Evolutionary conservation across 164 flowering plant species (phyloP).

Genomic region (Sedum album): DNA sequence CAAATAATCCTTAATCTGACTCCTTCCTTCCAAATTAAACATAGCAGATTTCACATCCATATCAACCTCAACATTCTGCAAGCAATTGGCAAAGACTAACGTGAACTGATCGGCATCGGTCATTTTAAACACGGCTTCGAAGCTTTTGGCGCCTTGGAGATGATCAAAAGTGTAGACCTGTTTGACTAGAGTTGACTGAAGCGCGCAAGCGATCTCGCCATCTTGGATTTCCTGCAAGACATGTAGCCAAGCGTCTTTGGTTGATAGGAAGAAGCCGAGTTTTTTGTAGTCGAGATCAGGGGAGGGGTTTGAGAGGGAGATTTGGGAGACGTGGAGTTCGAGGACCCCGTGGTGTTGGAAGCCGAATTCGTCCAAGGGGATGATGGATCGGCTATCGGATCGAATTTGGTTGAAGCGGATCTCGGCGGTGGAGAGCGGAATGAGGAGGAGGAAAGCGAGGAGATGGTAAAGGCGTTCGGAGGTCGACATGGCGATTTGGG

Average conservation of each 20-base stretch:
- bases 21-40: constrained; percentile 52
- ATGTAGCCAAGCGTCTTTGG: constrained; percentile 66
- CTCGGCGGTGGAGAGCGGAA: constrained; percentile 36
- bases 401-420: constrained; percentile 57
- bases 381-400: constrained; percentile 56
- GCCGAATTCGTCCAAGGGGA: constrained; percentile 89
- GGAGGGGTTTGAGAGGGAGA: constrained; percentile 35
- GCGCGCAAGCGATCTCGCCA: constrained; percentile 61
- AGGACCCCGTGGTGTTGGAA: constrained; percentile 74
- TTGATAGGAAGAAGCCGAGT: constrained; percentile 86
- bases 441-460: constrained; percentile 5
- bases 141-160: constrained; percentile 12
- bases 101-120: constrained; percentile 24
- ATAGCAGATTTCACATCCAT: constrained; percentile 45
- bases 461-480: constrained; percentile 13
- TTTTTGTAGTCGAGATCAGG: constrained; percentile 27
- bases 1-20: constrained; percentile 44
- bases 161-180: constrained; percentile 39
- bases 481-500: constrained; percentile 24
- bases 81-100: constrained; percentile 57
- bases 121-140: constrained; percentile 11
- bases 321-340: constrained; percentile 56
- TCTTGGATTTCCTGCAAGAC: constrained; percentile 67
- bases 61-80: constrained; percentile 29
- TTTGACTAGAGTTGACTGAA: constrained; percentile 40